A percentile compares a stretch with the other conserved stretches of the same genome.
phyloP scores from a whole-genome alignment of 192 early-diverging fungal genomes.

The Linnemannia schmuckeri region DNA sequence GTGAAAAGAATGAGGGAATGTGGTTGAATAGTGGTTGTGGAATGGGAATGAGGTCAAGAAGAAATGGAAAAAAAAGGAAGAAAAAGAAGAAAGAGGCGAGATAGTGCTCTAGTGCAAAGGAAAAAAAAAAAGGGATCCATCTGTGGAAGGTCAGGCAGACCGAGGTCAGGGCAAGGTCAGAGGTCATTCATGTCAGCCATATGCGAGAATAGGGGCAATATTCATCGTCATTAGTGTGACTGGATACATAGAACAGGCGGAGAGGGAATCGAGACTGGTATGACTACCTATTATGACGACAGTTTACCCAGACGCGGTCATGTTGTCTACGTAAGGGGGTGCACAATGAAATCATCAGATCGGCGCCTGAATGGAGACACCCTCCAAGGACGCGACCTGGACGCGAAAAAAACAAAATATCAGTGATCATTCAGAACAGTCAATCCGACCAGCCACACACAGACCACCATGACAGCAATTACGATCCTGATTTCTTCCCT shows the following conservation, averaged over 20 bases:
- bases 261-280: background rate
- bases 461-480: background rate
- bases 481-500: background rate
- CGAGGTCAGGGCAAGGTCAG: background rate
- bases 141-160: background rate
- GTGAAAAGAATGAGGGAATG: background rate
- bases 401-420: background rate
- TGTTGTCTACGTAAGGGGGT: background rate
- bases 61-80: background rate
- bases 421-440: background rate
- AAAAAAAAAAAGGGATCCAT: background rate
- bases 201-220: background rate
- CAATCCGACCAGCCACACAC: background rate
- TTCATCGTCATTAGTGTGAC: background rate
- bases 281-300: background rate
- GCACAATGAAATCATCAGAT: background rate
- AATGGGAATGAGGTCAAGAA: background rate
- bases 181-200: conserved; percentile 8
- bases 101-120: background rate
- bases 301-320: background rate
- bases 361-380: background rate
- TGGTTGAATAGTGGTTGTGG: background rate
- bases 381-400: background rate
- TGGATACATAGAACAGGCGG: background rate
- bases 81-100: background rate